These are phyloP conservation scores for Avena sativa DNA, from an alignment of 176 grass and related monocot genomes.

Conservation along the genomic window DNA sequence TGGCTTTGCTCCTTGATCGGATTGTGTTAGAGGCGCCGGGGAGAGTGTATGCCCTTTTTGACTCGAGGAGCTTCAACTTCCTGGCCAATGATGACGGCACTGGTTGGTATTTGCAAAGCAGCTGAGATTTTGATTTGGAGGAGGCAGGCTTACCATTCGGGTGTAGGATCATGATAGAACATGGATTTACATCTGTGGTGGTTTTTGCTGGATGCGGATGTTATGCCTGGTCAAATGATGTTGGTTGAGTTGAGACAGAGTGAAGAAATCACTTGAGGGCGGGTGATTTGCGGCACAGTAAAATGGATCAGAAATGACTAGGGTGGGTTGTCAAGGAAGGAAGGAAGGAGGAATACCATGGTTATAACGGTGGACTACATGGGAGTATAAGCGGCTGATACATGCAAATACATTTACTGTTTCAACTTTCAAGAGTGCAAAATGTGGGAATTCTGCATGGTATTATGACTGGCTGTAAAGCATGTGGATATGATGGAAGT, in stretches of 20 bases:
- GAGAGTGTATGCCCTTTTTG: background rate
- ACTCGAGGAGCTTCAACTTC: background rate
- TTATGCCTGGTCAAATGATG: background rate
- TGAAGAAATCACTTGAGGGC: background rate
- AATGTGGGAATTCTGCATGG: constrained; percentile 33
- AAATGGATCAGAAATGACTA: background rate
- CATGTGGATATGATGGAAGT: constrained; percentile 27
- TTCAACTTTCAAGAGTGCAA: background rate
- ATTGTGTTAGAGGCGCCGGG: background rate
- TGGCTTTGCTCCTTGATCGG: background rate
- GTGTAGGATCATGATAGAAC: background rate
- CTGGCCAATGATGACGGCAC: background rate
- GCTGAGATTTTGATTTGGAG: constrained; percentile 20
- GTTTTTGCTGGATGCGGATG: background rate
- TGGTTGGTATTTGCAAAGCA: constrained; percentile 36
- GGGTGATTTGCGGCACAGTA: background rate
- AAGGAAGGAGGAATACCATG: constrained; percentile 3
- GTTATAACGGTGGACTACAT: background rate
- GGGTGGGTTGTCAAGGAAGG: background rate
- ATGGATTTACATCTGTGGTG: constrained; percentile 13
- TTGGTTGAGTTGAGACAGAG: background rate
- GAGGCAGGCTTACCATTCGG: background rate
- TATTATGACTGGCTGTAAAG: background rate
- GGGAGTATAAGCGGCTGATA: background rate
- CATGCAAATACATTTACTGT: background rate